Base-by-base conservation (phyloP, 805 yeast genomes). In the Candida vaughaniae region DNA sequence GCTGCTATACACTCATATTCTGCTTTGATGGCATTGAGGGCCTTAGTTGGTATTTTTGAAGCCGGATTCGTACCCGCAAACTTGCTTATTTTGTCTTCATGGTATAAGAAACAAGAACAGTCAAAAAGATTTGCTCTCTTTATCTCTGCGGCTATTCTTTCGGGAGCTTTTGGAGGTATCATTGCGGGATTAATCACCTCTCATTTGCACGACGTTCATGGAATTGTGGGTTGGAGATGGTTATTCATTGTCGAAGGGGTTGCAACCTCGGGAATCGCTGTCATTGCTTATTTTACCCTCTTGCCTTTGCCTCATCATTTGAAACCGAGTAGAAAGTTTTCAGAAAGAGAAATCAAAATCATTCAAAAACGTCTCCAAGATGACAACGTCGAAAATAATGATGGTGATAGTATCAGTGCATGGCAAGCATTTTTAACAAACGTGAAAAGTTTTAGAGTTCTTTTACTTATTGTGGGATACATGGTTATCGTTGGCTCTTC, bases 141-240 rank as follows among this genome's bases (percentile, higher is more conserved):
- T 36, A 41, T 39, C 12, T 25, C 45, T 9, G 38, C 43, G 5
- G 39, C 45, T 12, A 35, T 28, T 33, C 41, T 40, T 6, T 45
- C 44, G 9, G 36, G 33, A 11, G 44, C 47, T 18, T 45, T 47
- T 35, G 38, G 45, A 5, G 52, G 52, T 10, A 41, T 48, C 18
- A 35, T 57, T 42, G 58, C 54, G 31, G 45, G 53, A 7, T 51
- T 47, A 6, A 43, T 52, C 15, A 48, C 45, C 38, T 31, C 16
- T 25, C 40, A 29, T 49, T 62, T 46, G 55, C 67, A 58, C 35
- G 72, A 73, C 25, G 57, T 41, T 15, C 34, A 37, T n/a, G 77
- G 77, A 8, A 38, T 64, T 16, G 48, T 54, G 12, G 67, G 72
- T 4, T 72, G 76, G 76, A 58, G 60, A 51, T 72, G 75, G 71